These are phyloP conservation scores for Xanthoconium purpureum DNA, from an alignment of 768 basidiomycete species.

Conservation along the genomic window DNA sequence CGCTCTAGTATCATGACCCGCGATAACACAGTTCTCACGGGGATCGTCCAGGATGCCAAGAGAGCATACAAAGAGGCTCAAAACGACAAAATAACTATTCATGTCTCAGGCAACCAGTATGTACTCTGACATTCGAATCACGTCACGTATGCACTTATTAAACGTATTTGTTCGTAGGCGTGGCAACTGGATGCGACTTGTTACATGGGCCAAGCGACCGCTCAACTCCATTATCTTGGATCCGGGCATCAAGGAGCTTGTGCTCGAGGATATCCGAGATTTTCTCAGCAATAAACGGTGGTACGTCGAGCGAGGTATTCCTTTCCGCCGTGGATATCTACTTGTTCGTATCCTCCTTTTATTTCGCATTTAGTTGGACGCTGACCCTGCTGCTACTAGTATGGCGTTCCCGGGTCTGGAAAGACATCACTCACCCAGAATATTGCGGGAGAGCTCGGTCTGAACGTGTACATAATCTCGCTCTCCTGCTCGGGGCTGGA, in stretches of 20 bases:
- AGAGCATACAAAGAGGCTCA: slow-evolving; percentile 47
- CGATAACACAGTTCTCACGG: slow-evolving; percentile 43
- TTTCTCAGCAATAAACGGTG: slow-evolving; percentile 67
- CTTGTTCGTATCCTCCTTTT: slow-evolving; percentile 35
- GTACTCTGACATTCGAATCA: not conserved
- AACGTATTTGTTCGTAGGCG: slow-evolving; percentile 44
- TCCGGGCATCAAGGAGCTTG: slow-evolving; percentile 59
- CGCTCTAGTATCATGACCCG: slow-evolving; percentile 48
- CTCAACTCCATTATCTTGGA: slow-evolving; percentile 68
- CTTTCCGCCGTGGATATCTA: slow-evolving; percentile 79
- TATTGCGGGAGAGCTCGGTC: slow-evolving; percentile 72
- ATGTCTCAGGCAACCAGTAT: slow-evolving; percentile 45
- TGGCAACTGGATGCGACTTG: slow-evolving; percentile 53
- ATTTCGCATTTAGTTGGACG: not conserved
- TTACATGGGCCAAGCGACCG: slow-evolving; percentile 61
- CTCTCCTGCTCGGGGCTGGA: slow-evolving; percentile 63
- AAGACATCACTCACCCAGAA: slow-evolving; percentile 78
- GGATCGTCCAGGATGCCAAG: slow-evolving; percentile 55
- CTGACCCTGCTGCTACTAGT: slow-evolving; percentile 31
- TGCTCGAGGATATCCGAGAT: slow-evolving; percentile 47
- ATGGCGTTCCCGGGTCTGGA: slow-evolving; percentile 70
- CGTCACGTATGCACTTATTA: not conserved
- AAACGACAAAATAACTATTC: slow-evolving; percentile 51
- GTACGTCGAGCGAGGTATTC: slow-evolving; percentile 76
- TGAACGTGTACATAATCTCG: slow-evolving; percentile 72